Conservation (phyloP, 2,329 filamentous ascomycete species). For the Helminthosporium solani region DNA sequence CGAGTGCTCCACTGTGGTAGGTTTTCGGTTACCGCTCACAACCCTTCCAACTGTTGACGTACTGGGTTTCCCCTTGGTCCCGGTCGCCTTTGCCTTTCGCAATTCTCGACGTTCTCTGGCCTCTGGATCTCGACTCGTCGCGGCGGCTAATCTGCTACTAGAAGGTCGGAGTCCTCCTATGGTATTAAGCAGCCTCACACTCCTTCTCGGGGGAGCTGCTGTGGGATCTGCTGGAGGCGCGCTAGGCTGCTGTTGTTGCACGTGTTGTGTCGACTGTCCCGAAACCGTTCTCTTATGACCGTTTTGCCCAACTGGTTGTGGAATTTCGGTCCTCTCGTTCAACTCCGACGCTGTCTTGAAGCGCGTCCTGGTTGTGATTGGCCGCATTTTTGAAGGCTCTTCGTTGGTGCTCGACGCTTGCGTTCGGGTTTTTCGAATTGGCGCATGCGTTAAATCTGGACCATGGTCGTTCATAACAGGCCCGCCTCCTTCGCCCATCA, state of each 20-base stretch:
- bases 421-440: conserved; percentile 43
- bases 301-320: conserved; percentile 39
- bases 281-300: conserved; percentile 92
- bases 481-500: conserved; percentile 42
- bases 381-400: conserved; percentile 41
- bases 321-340: conserved; percentile 40
- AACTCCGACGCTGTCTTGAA: conserved; percentile 44
- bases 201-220: conserved; percentile 47
- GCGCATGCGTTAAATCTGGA: conserved; percentile 52
- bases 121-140: conserved; percentile 54
- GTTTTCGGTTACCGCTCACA: conserved; percentile 87
- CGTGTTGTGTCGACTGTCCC: conserved; percentile 61
- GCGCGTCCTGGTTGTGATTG: conserved; percentile 43
- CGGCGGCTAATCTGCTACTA: conserved; percentile 60
- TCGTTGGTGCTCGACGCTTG: conserved; percentile 36
- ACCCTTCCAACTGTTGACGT: conserved; percentile 78
- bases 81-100: conserved; percentile 80
- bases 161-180: conserved; percentile 59
- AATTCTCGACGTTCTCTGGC: conserved; percentile 68
- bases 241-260: conserved; percentile 24
- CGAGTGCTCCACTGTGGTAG: conserved; percentile 61
- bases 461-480: conserved; percentile 30
- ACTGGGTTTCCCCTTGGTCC: conserved; percentile 62
- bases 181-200: conserved; percentile 44
- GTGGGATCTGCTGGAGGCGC: conserved; percentile 38